Percentiles rank a stretch among this genome's conserved stretches.
phyloP scores from a whole-genome alignment of 1,284 basidiomycete genomes.

The Stygiomarasmius scandens region DNA sequence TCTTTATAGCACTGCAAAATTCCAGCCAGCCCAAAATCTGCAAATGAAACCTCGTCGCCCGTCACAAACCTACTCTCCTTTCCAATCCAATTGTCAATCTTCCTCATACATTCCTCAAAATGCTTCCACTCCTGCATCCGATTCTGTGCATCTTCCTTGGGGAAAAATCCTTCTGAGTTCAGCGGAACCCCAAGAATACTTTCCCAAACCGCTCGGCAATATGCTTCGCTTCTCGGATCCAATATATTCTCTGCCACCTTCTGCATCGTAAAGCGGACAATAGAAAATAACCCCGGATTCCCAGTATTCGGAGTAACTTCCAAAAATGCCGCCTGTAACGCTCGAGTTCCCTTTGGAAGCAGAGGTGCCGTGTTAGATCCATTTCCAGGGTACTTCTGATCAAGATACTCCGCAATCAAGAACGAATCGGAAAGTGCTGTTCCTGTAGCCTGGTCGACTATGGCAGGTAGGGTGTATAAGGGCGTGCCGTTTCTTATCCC shows the following conservation, averaged over 20 bases:
- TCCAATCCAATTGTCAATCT: conserved; percentile 25
- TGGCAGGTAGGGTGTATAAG: too few species aligned
- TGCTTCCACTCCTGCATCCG: conserved; percentile 27
- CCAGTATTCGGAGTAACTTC: conserved; percentile 10
- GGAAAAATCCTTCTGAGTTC: conserved; percentile 33
- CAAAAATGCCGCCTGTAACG: too few species aligned
- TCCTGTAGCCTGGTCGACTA: too few species aligned
- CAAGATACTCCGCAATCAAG: too few species aligned
- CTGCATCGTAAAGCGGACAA: conserved; percentile 27
- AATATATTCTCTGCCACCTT: conserved; percentile 17
- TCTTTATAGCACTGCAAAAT: conserved; percentile 2
- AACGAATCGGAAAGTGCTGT: too few species aligned
- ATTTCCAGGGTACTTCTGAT: too few species aligned
- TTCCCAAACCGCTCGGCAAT: conserved; percentile 34
- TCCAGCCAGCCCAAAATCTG: conserved; percentile 10
- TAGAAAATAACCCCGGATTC: too few species aligned
- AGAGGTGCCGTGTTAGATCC: too few species aligned
- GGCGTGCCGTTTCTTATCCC: too few species aligned
- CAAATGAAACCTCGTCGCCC: conserved; percentile 13
- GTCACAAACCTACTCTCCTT: conserved; percentile 30
- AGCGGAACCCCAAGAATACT: conserved; percentile 21
- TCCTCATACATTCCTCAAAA: conserved; percentile 27
- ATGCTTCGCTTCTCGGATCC: conserved; percentile 32
- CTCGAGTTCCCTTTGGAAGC: too few species aligned
- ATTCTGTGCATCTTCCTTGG: conserved; percentile 29